A percentile compares a stretch with the other conserved stretches of the same genome.
Conservation (phyloP, 164 flowering plant species). For the Berberis thunbergii region DNA sequence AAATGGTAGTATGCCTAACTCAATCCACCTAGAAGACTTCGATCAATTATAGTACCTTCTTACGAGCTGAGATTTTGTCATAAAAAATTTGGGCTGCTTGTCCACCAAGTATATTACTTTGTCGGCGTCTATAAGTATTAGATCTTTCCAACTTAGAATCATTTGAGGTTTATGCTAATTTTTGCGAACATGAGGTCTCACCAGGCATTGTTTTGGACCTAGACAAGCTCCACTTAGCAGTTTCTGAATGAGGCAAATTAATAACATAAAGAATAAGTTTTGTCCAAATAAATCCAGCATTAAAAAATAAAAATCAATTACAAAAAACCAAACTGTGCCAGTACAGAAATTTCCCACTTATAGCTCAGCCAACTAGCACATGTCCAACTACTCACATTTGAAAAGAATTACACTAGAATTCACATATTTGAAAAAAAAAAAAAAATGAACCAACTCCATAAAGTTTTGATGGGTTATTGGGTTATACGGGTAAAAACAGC, state of each 20-base stretch:
- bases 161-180: slow-evolving; percentile 22
- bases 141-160: slow-evolving; percentile 49
- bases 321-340: not conserved
- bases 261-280: not conserved
- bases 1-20: not conserved
- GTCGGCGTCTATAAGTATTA: slow-evolving; percentile 62
- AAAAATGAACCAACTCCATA: no score
- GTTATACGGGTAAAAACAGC: no score
- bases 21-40: not conserved
- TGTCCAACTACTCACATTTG: no score
- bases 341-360: no score
- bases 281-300: not conserved
- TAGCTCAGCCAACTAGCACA: no score
- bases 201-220: slow-evolving; percentile 43
- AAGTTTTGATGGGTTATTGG: no score
- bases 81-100: slow-evolving; percentile 72
- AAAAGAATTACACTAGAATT: no score
- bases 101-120: slow-evolving; percentile 27
- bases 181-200: slow-evolving; percentile 25
- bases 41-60: slow-evolving; percentile 44
- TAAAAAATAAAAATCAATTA: not conserved
- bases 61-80: slow-evolving; percentile 50
- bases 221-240: slow-evolving; percentile 20
- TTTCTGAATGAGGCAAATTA: slow-evolving; percentile 22
- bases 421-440: no score